Base-by-base conservation (phyloP, 495 filamentous ascomycete species). In the Bacidia gigantensis region DNA sequence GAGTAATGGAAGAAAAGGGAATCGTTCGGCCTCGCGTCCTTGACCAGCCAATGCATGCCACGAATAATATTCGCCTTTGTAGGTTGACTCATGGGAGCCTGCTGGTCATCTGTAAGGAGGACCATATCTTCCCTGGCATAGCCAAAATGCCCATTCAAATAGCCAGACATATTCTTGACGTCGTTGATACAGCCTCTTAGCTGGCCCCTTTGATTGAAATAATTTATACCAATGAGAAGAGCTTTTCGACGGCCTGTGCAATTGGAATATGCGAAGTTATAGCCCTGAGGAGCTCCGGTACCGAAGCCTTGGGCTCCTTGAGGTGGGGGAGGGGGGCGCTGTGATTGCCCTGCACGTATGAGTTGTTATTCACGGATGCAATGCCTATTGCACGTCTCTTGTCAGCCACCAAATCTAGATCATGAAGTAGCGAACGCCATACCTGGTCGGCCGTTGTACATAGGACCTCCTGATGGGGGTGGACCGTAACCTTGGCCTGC, bases 1-100 rank as follows among this genome's bases (percentile, higher is more conserved):
- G 92, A 97, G 65, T 95, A 98, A 65, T 98, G 92, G 72, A 98
- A 96, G 71, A 98, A 98, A 32, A 98, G 75, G 11, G 92, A 95
- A 62, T 98, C 92, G 62, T 96, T 94, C 0, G 92, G 86, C 50
- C 76, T 78, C 18, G 90, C 90, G 64, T 95, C 90, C 67, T 95
- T 96, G 35, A 97, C 88, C 24, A 98, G 71, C 92, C 92, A 98
- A 66, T 95, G 90, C 92, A 97, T 97, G 20, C 92, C 92, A 18
- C 93, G 78, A 23, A 98, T 68, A 51, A 98, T 96, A 61, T 98
- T 98, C 50, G 84, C 83, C 67, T 95, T 95, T 0, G 89, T 95
- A 14, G 92, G 92, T 66, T 94, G 87, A 67, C 87, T 94, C 84
- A 95, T 94, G 14, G 88, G 87, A 58, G 95, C 90, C 64, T 93